These are phyloP conservation scores for Cercospora brassicicola DNA, from an alignment of 2,329 filamentous ascomycete genomes.

Conservation along the genomic window DNA sequence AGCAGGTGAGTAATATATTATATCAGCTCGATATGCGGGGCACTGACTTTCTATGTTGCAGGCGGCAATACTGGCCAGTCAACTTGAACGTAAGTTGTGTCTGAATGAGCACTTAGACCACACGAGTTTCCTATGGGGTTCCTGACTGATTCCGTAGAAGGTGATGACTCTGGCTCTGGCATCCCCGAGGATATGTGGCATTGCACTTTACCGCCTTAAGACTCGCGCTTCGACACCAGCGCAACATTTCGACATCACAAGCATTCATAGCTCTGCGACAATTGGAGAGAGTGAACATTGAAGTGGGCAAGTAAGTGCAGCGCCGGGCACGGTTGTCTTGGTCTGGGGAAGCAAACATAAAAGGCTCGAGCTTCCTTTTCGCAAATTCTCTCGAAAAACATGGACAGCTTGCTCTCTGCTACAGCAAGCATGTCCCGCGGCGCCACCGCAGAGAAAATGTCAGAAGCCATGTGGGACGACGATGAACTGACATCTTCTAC, in stretches of 20 bases:
- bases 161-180: conserved; percentile 17
- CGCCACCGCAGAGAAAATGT: not conserved
- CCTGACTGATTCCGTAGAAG: conserved; percentile 19
- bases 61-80: conserved; percentile 17
- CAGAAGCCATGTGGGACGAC: not conserved
- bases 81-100: conserved; percentile 19
- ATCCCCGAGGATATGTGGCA: conserved; percentile 23
- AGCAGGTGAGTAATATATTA: conserved; percentile 8
- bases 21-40: not conserved
- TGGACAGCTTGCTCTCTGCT: not conserved
- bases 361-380: not conserved
- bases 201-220: conserved; percentile 16
- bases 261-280: not conserved
- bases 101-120: not conserved
- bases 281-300: not conserved
- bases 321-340: not conserved
- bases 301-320: not conserved
- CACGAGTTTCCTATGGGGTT: not conserved
- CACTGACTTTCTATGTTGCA: not conserved
- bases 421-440: not conserved
- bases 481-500: not conserved
- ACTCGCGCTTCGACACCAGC: not conserved
- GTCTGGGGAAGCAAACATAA: not conserved
- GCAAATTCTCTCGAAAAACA: not conserved
- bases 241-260: not conserved